phyloP scores from a whole-genome alignment of 805 yeast genomes.

The Teunomyces lycoperdinae region DNA sequence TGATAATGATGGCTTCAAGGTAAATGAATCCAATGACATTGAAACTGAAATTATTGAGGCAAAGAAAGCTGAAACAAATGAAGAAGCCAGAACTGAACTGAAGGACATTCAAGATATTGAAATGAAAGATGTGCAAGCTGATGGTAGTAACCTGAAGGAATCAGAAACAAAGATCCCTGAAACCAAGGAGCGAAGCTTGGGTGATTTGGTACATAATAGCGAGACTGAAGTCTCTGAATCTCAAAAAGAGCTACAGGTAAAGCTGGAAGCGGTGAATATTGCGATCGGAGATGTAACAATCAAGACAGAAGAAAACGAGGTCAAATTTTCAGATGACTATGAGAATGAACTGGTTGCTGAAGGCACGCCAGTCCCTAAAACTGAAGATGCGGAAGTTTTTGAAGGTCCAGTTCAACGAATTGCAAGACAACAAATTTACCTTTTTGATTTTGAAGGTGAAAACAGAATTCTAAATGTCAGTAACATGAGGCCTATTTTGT shows the following conservation, averaged over 20 bases:
- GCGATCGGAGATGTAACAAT: background rate
- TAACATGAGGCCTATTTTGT: slow-evolving; percentile 37
- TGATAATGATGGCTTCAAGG: too few species aligned
- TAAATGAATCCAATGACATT: background rate
- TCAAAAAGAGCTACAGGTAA: background rate
- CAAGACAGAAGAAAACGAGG: slow-evolving; percentile 1
- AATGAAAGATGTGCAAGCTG: slow-evolving; percentile 4
- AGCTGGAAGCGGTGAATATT: background rate
- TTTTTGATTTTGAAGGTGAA: slow-evolving; percentile 47
- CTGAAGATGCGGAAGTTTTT: slow-evolving; percentile 19
- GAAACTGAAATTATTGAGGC: background rate
- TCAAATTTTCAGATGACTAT: background rate
- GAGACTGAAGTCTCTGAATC: background rate
- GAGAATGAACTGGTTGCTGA: background rate
- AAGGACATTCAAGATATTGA: slow-evolving; percentile 21
- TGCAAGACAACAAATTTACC: slow-evolving; percentile 50
- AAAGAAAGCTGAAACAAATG: background rate
- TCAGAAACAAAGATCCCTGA: background rate
- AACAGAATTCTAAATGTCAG: slow-evolving; percentile 15
- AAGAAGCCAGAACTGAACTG: slow-evolving; percentile 12
- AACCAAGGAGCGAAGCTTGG: background rate
- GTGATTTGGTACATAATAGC: background rate
- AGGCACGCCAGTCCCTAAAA: background rate
- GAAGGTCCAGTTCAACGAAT: slow-evolving; percentile 73
- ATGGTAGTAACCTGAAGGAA: too few species aligned